phyloP scores from a whole-genome alignment of 768 basidiomycete species.

The Lentinula sp. region DNA sequence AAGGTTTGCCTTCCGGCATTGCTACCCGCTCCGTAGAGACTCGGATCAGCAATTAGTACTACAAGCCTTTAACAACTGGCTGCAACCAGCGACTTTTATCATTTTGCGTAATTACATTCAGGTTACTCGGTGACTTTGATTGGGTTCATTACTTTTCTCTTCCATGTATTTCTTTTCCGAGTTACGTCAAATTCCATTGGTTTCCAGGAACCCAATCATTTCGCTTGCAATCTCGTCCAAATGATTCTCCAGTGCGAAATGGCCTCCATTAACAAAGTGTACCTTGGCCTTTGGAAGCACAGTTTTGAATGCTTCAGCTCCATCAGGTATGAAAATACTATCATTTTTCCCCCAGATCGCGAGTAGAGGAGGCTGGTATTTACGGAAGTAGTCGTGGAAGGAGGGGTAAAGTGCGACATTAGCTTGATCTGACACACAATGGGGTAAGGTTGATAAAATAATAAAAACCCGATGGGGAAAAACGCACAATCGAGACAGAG shows the following conservation, averaged over 20 bases:
- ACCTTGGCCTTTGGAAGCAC: constrained; percentile 31
- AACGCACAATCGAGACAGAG: constrained; percentile 26
- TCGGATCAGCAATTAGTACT: too few relatives aligned
- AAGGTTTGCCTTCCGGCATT: too few relatives aligned
- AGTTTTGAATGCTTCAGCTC: constrained; percentile 37
- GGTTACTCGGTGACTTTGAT: too few relatives aligned
- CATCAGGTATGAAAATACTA: constrained; percentile 32
- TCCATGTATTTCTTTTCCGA: too few relatives aligned
- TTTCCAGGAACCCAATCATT: constrained; percentile 25
- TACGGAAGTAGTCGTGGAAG: constrained; percentile 37
- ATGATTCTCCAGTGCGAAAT: constrained; percentile 40
- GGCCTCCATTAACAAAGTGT: constrained; percentile 34
- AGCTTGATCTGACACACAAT: constrained; percentile 20
- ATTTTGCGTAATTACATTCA: too few relatives aligned
- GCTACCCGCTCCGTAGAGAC: too few relatives aligned
- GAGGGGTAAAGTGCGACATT: constrained; percentile 38
- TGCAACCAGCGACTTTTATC: too few relatives aligned
- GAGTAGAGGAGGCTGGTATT: constrained; percentile 32
- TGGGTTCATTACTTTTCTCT: too few relatives aligned
- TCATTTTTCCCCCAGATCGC: constrained; percentile 47
- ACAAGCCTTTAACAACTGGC: too few relatives aligned
- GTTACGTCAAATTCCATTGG: constrained; percentile 8
- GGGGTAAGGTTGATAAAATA: not conserved
- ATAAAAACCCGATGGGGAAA: not conserved
- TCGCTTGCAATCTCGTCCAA: constrained; percentile 24